Conservation (phyloP, 2,329 filamentous ascomycete species). For the Xylariaceae sp. region DNA sequence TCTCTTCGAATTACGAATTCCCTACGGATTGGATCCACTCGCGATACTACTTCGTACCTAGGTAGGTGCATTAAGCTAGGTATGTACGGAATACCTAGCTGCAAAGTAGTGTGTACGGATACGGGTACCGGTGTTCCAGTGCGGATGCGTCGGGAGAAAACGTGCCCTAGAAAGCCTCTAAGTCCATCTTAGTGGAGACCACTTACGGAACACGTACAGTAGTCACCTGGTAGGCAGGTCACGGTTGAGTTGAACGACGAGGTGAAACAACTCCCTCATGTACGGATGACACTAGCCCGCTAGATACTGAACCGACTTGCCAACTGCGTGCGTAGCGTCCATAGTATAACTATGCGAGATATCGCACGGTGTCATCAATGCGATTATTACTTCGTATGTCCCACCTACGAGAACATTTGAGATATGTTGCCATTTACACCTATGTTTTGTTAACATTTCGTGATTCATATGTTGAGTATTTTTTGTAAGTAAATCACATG, state of each 20-base stretch:
- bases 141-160: neutral
- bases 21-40: neutral
- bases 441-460: too few species aligned
- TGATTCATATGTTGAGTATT: too few species aligned
- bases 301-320: neutral
- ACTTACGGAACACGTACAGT: too few species aligned
- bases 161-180: neutral
- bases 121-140: neutral
- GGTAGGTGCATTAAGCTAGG: neutral
- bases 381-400: neutral
- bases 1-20: too few species aligned
- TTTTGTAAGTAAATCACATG: too few species aligned
- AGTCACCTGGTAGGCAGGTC: too few species aligned
- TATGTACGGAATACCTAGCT: too few species aligned
- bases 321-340: neutral
- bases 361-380: neutral
- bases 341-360: neutral
- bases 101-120: neutral
- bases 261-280: neutral
- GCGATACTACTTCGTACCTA: neutral
- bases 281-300: neutral
- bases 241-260: neutral
- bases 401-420: neutral
- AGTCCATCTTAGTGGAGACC: neutral
- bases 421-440: neutral